phyloP scores from a whole-genome alignment of 352 stramenopile species.

The Globisporangium orthogonon region DNA sequence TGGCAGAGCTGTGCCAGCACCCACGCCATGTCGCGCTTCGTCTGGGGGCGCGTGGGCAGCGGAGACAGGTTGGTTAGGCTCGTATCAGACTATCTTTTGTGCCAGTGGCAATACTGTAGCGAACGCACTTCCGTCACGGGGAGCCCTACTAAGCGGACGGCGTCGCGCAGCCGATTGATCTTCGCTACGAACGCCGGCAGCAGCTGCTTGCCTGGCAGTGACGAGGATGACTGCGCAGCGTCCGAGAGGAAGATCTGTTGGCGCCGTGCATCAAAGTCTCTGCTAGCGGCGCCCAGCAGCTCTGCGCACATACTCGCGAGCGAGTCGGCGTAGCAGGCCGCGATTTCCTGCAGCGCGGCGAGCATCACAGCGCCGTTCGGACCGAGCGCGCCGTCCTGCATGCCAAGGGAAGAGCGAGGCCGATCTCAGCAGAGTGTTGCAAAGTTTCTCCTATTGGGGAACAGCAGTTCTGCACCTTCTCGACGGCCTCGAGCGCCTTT shows the following conservation, averaged over 20 bases:
- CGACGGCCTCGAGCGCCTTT: conserved; percentile 44
- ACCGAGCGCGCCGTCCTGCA: conserved; percentile 23
- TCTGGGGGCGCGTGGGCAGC: conserved; percentile 2
- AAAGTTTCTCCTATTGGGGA: no score
- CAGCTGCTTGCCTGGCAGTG: conserved; percentile 4
- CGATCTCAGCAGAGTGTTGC: no score
- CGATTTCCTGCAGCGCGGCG: conserved; percentile 31
- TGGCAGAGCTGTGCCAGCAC: conserved; percentile 47
- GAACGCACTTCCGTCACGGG: conserved; percentile 23
- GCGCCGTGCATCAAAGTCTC: conserved; percentile 46
- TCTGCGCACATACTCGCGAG: conserved; percentile 30
- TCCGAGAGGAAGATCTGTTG: conserved; percentile 31
- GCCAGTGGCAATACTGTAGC: no score
- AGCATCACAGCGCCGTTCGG: conserved; percentile 42
- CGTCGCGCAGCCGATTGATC: conserved; percentile 23
- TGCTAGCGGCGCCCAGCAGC: conserved; percentile 29
- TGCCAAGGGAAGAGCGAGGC: no score
- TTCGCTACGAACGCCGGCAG: conserved; percentile 23
- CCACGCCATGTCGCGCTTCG: conserved; percentile 37
- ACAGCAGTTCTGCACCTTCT: conserved; percentile 18
- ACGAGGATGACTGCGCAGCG: not conserved
- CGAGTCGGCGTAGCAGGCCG: conserved; percentile 25
- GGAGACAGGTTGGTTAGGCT: no score
- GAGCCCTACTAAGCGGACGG: conserved; percentile 30
- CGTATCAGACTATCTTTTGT: no score